Evolutionary conservation across 768 basidiomycete genomes (phyloP), one percentile per base, ranked within the genome.

Genomic region (Collybia sordida): DNA sequence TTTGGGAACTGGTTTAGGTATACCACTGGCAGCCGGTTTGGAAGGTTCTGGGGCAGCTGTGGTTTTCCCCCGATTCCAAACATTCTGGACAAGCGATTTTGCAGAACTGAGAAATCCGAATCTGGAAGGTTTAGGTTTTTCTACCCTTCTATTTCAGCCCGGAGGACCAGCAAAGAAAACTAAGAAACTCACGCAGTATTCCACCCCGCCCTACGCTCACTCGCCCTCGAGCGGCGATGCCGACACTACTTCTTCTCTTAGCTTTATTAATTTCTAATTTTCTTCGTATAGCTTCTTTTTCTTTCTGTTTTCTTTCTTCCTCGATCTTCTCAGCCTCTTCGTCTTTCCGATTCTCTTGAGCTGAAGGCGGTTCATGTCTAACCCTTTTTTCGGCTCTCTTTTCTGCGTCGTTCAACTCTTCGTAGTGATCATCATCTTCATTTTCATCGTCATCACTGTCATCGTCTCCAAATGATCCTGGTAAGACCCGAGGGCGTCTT

Each of bases 81-180:
- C 86, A 54, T 78, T 87, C 57, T 77, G 73, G 3, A 90, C 88
- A 3, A 90, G 69, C 0, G 80, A 79, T 63, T 88, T 90, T 6
- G 89, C 83, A 15, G 77, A 83, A 18, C 83, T 76, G 5, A 91
- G 64, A 70, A 91, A 88, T 1, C 86, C 89, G 50, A 88, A 82
- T 31, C 81, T 79, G 3, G 81, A 72, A 1, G 81, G 68, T 55
- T 81, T 81, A 4, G 66, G 69, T 69, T 75, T 73, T 17, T 60
- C 72, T 73, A 41, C 15, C 45, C 39, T 46, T 19, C 24, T 51
- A 43, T 42, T 28, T 55, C 37, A 51, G 43, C 34, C 45, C 42
- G 12, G 41, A 56, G 14, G 12, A 31, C 31, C 11, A 31, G 14
- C 11, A 14, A 12, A 14, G 31, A 15, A 17, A 17, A 42, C 7